A percentile compares a stretch with the other conserved stretches of the same genome.
These are phyloP conservation scores for Massarina eburnea DNA, from an alignment of 2,329 filamentous ascomycete species.

Conservation along the genomic window DNA sequence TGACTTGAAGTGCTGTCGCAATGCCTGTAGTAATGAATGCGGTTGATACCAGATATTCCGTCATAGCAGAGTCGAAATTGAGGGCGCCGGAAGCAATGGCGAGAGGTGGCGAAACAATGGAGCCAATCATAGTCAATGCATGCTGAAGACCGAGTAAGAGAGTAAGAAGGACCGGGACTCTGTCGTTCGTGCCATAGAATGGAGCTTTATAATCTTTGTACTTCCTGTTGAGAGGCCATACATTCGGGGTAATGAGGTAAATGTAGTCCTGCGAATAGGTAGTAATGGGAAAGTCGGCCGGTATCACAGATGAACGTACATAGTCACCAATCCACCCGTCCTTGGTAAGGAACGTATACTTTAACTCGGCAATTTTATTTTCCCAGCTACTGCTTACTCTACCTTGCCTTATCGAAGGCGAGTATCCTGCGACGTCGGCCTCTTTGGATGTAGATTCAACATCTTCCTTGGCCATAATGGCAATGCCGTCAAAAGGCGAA, in stretches of 20 bases:
- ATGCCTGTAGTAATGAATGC: slow-evolving; percentile 34
- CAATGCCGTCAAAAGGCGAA: too few relatives aligned
- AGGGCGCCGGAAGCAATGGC: slow-evolving; percentile 33
- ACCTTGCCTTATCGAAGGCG: slow-evolving; percentile 7
- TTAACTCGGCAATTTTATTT: slow-evolving; percentile 15
- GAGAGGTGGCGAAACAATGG: slow-evolving; percentile 31
- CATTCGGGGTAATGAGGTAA: slow-evolving; percentile 26
- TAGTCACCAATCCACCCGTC: slow-evolving; percentile 46
- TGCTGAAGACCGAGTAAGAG: slow-evolving; percentile 34
- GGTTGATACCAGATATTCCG: slow-evolving; percentile 28
- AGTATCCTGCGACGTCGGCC: too few relatives aligned
- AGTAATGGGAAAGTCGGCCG: not conserved
- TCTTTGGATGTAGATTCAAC: too few relatives aligned
- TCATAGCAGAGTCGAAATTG: slow-evolving; percentile 26
- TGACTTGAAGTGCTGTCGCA: slow-evolving; percentile 31
- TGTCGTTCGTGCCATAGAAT: slow-evolving; percentile 30
- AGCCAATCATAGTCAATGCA: slow-evolving; percentile 29
- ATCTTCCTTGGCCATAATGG: too few relatives aligned
- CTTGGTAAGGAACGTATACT: slow-evolving; percentile 38
- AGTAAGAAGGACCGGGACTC: slow-evolving; percentile 27
- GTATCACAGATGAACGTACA: slow-evolving; percentile 20
- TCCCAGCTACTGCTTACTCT: slow-evolving; percentile 11
- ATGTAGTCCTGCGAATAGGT: slow-evolving; percentile 39
- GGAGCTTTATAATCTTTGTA: slow-evolving; percentile 29
- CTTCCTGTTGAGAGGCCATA: slow-evolving; percentile 25